These are phyloP conservation scores for Starmera caribaea DNA, from an alignment of 805 yeast species.

Conservation along the genomic window DNA sequence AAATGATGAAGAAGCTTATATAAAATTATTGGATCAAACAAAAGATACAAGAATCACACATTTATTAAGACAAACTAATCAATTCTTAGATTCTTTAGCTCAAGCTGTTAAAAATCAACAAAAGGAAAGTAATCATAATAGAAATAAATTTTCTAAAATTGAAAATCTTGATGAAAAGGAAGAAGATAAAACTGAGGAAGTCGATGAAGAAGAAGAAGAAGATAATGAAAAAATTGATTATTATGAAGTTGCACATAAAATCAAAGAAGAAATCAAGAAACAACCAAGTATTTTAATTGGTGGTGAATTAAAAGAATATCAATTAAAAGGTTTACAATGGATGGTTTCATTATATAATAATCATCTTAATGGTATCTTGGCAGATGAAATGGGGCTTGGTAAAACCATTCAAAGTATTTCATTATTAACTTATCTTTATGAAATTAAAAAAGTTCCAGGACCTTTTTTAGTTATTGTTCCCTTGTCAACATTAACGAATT, in stretches of 20 bases:
- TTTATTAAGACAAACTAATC: constrained; percentile 69
- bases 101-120: constrained; percentile 76
- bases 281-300: constrained; percentile 70
- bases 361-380: constrained; percentile 92
- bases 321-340: constrained; percentile 94
- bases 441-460: constrained; percentile 53
- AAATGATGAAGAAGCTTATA: constrained; percentile 82
- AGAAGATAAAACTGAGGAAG: constrained; percentile 20
- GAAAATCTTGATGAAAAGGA: constrained; percentile 9
- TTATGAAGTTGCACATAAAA: constrained; percentile 72
- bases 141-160: too few species aligned
- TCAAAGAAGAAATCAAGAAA: constrained; percentile 52
- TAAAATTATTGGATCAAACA: constrained; percentile 75
- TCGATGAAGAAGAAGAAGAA: constrained; percentile 32
- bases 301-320: constrained; percentile 74
- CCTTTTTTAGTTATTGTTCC: constrained; percentile 79
- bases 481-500: constrained; percentile 72
- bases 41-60: constrained; percentile 84
- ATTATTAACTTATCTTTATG: constrained; percentile 59
- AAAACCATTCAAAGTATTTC: constrained; percentile 86
- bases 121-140: constrained; percentile 30
- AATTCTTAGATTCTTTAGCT: constrained; percentile 68
- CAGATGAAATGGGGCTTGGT: constrained; percentile 99
- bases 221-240: constrained; percentile 66
- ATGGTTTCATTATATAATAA: constrained; percentile 95